Evolutionary conservation across 768 basidiomycete genomes (phyloP), one percentile per base, ranked within the genome.

Genomic region (Boletus pseudopeckii): DNA sequence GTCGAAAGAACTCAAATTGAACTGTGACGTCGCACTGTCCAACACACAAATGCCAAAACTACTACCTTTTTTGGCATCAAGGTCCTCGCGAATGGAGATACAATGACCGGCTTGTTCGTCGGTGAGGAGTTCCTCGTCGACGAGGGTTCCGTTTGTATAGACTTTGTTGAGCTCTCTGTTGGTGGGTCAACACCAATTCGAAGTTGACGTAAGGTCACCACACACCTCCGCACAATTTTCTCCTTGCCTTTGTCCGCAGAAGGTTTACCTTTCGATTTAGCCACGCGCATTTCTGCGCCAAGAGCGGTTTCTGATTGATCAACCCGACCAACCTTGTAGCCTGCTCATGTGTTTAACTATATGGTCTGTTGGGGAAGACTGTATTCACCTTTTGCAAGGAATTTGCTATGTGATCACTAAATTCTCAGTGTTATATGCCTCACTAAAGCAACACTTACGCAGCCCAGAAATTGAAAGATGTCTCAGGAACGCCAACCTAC

Each of bases 241-340:
- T 90, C 90, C 57, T 82, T 84, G 38, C 74, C 75, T 59, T 81
- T 84, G 44, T 84, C 84, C 0, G 64, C 68, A 58, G 63, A 38
- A 66, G 75, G 10, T 69, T 73, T 79, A 46, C 71, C 72, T 57
- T 74, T 77, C 15, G 72, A 72, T 61, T 88, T 88, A 20, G 91
- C 90, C 55, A 89, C 70, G 28, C 96, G 87, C 90, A 98, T 96
- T 71, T 98, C 96, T 20, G 92, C 92, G 22, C 96, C 97, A 11
- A 99, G 85, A 0, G 94, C 94, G 0, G 97, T 99, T 74, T 99
- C 97, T 1, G 88, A 84, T 70, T 99, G 97, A 65, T 98, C 96
- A 17, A 99, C 97, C 13, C 91, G 86, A 7, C 97, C 97, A 48
- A 99, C 92, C 71, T 95, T 95, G 73, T 94, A 89, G 0, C 92